Conservation (phyloP, 164 flowering plant species). For the Chloranthus sessilifolius region DNA sequence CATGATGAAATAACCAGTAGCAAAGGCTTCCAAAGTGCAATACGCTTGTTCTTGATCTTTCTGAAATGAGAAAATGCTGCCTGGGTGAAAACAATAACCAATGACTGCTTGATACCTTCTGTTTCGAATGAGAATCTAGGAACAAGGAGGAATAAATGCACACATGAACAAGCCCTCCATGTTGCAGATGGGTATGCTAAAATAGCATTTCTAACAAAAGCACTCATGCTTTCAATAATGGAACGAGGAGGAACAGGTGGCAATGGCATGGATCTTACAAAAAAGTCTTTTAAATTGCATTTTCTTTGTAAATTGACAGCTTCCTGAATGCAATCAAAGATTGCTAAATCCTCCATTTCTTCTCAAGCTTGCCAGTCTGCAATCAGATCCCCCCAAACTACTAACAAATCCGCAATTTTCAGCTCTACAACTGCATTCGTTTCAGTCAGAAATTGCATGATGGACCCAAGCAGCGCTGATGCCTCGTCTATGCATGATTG, state of each 20-base stretch:
- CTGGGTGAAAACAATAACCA: conserved; percentile 36
- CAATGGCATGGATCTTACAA: conserved; percentile 32
- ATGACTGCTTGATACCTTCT: conserved; percentile 48
- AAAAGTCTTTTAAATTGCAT: conserved; percentile 40
- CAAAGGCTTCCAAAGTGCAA: conserved; percentile 77
- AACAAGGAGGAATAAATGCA: conserved; percentile 52
- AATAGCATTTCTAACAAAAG: conserved; percentile 58
- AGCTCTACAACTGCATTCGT: conserved; percentile 31
- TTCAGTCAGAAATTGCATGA: conserved; percentile 39
- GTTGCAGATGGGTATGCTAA: conserved; percentile 62
- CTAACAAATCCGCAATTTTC: conserved; percentile 46
- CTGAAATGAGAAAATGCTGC: conserved; percentile 58
- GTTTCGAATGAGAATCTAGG: conserved; percentile 45
- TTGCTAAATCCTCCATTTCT: conserved; percentile 40
- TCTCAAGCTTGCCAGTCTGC: conserved; percentile 89
- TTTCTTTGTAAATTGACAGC: conserved; percentile 39
- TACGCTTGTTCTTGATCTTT: conserved; percentile 32
- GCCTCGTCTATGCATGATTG: conserved; percentile 55
- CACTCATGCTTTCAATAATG: conserved; percentile 54
- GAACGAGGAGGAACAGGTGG: conserved; percentile 73
- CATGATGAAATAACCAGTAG: conserved; percentile 63
- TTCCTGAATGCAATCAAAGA: conserved; percentile 47
- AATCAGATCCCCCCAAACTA: conserved; percentile 61
- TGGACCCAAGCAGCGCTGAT: conserved; percentile 48
- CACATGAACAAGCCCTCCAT: conserved; percentile 68